Evolutionary conservation across 208 protist genomes (phyloP).

Genomic region (Trypanosoma theileri): DNA sequence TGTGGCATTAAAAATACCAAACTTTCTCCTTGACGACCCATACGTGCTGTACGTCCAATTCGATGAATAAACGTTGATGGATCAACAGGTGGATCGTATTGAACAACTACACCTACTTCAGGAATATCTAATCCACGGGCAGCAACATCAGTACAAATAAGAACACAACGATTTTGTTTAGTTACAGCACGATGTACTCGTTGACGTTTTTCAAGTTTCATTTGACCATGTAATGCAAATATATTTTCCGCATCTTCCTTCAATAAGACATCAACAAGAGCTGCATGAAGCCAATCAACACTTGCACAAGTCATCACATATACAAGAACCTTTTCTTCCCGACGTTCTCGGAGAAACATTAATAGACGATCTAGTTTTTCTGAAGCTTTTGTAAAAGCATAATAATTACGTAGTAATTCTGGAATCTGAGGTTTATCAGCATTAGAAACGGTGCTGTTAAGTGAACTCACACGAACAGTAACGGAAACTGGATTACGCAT

Average conservation of each 20-base stretch:
- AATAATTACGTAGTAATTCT: slow-evolving; percentile 87
- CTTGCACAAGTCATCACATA: slow-evolving; percentile 94
- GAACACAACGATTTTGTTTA: slow-evolving; percentile 67
- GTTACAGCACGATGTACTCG: slow-evolving; percentile 75
- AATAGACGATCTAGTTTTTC: slow-evolving; percentile 89
- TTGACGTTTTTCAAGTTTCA: slow-evolving; percentile 89
- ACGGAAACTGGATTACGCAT: slow-evolving; percentile 92
- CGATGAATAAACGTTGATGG: slow-evolving; percentile 96
- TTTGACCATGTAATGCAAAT: slow-evolving; percentile 91
- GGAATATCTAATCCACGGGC: slow-evolving; percentile 97
- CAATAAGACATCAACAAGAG: slow-evolving; percentile 64
- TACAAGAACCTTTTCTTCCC: slow-evolving; percentile 84
- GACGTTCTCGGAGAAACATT: slow-evolving; percentile 60
- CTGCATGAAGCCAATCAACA: slow-evolving; percentile 89
- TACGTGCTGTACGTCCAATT: slow-evolving; percentile 96
- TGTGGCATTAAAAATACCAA: slow-evolving; percentile 93
- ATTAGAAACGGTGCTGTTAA: slow-evolving; percentile 43
- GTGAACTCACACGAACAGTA: slow-evolving; percentile 54
- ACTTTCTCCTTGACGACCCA: slow-evolving; percentile 92
- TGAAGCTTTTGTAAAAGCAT: slow-evolving; percentile 65
- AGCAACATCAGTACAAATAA: slow-evolving; percentile 96
- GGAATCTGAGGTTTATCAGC: slow-evolving; percentile 84
- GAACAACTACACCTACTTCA: slow-evolving; percentile 94
- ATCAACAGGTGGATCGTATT: slow-evolving; percentile 97
- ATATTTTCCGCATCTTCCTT: slow-evolving; percentile 59